Conservation (phyloP, 805 yeast genomes). For the Cyberlindnera nakhonratchasimensis region DNA sequence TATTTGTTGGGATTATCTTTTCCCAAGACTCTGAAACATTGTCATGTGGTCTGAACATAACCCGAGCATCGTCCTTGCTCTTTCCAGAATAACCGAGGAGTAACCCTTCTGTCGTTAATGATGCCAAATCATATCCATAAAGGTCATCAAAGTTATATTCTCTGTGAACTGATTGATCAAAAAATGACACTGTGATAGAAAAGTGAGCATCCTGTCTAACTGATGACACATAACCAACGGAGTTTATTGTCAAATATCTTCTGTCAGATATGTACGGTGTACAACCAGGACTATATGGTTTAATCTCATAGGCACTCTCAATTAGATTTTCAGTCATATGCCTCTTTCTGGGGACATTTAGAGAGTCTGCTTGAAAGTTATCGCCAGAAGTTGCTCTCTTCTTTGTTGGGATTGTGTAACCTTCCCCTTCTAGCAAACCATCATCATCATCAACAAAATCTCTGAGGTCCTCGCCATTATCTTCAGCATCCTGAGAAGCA, state of each 20-base stretch:
- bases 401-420: constrained; percentile 32
- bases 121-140: constrained; percentile 68
- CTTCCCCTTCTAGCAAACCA: constrained; percentile 62
- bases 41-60: constrained; percentile 70
- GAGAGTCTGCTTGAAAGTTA: neutral
- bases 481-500: constrained; percentile 19
- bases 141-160: constrained; percentile 86
- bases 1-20: constrained; percentile 46
- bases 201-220: constrained; percentile 57
- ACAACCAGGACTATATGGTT: constrained; percentile 80
- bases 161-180: constrained; percentile 68
- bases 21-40: constrained; percentile 70
- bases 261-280: constrained; percentile 74
- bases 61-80: constrained; percentile 37
- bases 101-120: constrained; percentile 63
- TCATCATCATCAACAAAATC: constrained; percentile 45
- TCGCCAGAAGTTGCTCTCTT: constrained; percentile 18
- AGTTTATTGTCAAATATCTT: constrained; percentile 76
- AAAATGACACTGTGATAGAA: constrained; percentile 83
- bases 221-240: constrained; percentile 78
- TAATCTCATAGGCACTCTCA: constrained; percentile 32
- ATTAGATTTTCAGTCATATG: neutral
- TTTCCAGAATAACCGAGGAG: constrained; percentile 52
- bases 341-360: constrained; percentile 7
- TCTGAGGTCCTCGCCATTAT: constrained; percentile 28